Evolutionary conservation across 1,139 yeast genomes (phyloP), one percentile per base, ranked within the genome.

Genomic region (Sugiyamaella japonica): DNA sequence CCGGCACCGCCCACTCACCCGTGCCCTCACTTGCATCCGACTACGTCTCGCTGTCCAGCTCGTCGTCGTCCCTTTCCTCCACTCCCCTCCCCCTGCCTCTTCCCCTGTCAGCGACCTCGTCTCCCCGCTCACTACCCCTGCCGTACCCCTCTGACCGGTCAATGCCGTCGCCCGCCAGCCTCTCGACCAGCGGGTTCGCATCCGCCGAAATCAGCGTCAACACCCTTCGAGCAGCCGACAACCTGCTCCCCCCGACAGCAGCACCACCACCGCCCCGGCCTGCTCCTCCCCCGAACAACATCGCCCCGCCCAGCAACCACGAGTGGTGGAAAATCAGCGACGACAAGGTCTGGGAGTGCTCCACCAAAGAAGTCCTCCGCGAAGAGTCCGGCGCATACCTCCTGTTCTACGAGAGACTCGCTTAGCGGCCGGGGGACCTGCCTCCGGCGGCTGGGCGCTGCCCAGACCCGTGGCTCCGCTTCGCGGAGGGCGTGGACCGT

Each of bases 321-420:
- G 76, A 79, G 15, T 91, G 82, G 74, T 91, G 98, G 98, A 79
- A 88, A 63, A 82, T 90, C 29, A 88, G 95, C 60, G 98, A 91
- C 70, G 77, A 89, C 1, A 76, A 74, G 40, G 81, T 86, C 3
- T 73, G 80, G 49, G 97, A 89, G 66, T 84, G 80, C 28, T 76
- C 81, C n/a, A 70, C 75, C 12, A 72, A 75, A 1, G 81, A 84
- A 16, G 89, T 89, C 0, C 72, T 89, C 53, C 75, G 75, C 56
- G 96, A 89, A 65, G 82, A 82, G 38, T 75, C 83, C 13, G 88
- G 87, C 17, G 97, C 83, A 1, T 91, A 91, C 70, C 81, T 91
- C 85, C 73, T 91, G 56, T 86, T 87, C 65, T 91, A 88, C 66
- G 96, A 91, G 64, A 16, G 48, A 32, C 39, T 44, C 13, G 7